Evolutionary conservation across 805 yeast species (phyloP), one percentile per base, ranked within the genome.

Genomic region (Kodamaea neixiangensis): DNA sequence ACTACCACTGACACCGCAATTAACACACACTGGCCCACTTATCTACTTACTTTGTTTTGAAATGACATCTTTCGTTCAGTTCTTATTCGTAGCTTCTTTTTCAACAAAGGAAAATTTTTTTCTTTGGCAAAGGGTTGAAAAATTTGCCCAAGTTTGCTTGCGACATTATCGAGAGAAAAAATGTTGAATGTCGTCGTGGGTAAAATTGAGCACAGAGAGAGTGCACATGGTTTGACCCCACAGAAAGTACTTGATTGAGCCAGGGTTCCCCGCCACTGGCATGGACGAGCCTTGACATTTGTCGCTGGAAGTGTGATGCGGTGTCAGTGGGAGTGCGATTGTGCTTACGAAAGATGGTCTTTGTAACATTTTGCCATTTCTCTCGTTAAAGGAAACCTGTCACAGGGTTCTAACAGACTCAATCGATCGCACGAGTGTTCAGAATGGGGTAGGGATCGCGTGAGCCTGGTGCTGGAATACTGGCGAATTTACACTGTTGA

Each of bases 31-130:
- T 39, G 21, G 29, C 43, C 10, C 21, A 14, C 19, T 7, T 13
- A 13, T 15, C 38, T 47, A 72, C 79, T 63, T 73, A 74, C 79
- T 70, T 74, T 74, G 71, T 74, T 74, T 64, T 72, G 76, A 62
- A 74, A 74, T 60, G 79, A 74, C 79, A 74, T 74, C 46, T 55
- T 65, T 34, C 41, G 51, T 55, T 48, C 51, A 47, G 46, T 42
- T 44, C 48, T 44, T 40, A 31, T 35, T 20, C 41, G 51, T 46
- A 43, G 33, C 25, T 48, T 49, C 44, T 25, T 25, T 35, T 50
- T 45, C 47, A 31, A 46, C 46, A 45, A 42, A 40, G 20, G 48
- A 39, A 50, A 50, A 50, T 19, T 40, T 49, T 49, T 39, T 41
- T 29, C 43, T 33, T 31, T 41, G 19, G 41, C 25, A 13, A 34